A percentile compares a stretch with the other conserved stretches of the same genome.
These are phyloP conservation scores for Torulaspora gathmanii DNA, from an alignment of 805 yeast genomes.

Conservation along the genomic window DNA sequence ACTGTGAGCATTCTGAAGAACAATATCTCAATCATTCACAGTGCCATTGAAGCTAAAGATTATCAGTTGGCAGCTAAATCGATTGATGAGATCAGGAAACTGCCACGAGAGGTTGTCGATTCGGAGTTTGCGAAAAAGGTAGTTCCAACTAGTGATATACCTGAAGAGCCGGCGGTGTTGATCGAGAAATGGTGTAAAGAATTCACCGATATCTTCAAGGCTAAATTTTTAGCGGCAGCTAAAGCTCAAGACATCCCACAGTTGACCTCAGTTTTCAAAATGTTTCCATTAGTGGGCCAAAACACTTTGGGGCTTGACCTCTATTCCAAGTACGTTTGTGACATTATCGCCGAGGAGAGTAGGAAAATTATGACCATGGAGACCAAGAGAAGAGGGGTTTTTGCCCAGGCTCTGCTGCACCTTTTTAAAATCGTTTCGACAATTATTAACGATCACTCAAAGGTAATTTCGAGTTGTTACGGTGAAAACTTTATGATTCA, in stretches of 20 bases:
- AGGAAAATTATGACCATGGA: slow-evolving; percentile 57
- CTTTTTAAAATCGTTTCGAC: slow-evolving; percentile 79
- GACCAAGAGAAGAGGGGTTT: slow-evolving; percentile 37
- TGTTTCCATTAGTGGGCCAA: slow-evolving; percentile 82
- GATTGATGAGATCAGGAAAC: slow-evolving; percentile 46
- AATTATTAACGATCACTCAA: slow-evolving; percentile 81
- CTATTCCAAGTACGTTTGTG: slow-evolving; percentile 82
- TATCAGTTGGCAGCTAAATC: slow-evolving; percentile 78
- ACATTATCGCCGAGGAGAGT: slow-evolving; percentile 74
- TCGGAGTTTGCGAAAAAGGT: slow-evolving; percentile 74
- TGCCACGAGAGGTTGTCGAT: slow-evolving; percentile 50
- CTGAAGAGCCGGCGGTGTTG: slow-evolving; percentile 64
- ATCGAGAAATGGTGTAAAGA: slow-evolving; percentile 55
- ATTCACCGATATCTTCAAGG: slow-evolving; percentile 52
- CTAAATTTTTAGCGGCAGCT: slow-evolving; percentile 70
- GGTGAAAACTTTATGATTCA: slow-evolving; percentile 56
- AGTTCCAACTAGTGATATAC: slow-evolving; percentile 82
- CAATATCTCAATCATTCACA: slow-evolving; percentile 58
- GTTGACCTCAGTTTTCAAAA: slow-evolving; percentile 72
- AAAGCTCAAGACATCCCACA: slow-evolving; percentile 56
- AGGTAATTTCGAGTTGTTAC: slow-evolving; percentile 68
- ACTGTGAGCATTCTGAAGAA: slow-evolving; percentile 62
- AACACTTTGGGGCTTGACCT: slow-evolving; percentile 66
- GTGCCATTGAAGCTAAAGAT: slow-evolving; percentile 55
- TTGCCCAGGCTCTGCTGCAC: slow-evolving; percentile 56